Evolutionary conservation across 768 basidiomycete genomes (phyloP).

Genomic region (Hygrophorus pudorinus): DNA sequence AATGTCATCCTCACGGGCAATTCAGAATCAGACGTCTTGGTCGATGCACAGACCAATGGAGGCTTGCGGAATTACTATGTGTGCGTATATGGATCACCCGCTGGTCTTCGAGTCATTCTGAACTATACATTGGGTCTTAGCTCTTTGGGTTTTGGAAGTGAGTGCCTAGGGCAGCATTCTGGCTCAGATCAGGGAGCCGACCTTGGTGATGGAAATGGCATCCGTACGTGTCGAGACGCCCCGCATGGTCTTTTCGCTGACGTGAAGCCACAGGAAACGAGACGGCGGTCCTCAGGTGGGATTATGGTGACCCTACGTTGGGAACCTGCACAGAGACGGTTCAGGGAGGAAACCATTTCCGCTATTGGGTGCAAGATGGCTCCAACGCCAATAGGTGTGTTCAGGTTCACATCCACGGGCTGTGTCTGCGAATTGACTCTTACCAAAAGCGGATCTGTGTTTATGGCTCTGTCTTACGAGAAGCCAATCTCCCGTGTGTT

Average conservation of each 20-base stretch:
- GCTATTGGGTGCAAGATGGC: conserved; percentile 84
- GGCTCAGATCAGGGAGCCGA: conserved; percentile 62
- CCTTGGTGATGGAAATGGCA: conserved; percentile 77
- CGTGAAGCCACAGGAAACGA: conserved; percentile 51
- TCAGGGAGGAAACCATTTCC: conserved; percentile 78
- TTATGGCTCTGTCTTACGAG: conserved; percentile 71
- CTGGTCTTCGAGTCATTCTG: neutral
- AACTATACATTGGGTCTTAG: conserved; percentile 24
- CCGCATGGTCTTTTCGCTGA: neutral
- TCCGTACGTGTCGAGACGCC: conserved; percentile 31
- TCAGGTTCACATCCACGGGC: neutral
- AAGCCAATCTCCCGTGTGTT: conserved; percentile 44
- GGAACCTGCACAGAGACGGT: conserved; percentile 84
- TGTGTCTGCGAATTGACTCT: neutral
- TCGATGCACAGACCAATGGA: conserved; percentile 48
- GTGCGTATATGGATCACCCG: conserved; percentile 33
- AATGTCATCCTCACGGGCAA: conserved; percentile 73
- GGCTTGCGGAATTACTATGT: conserved; percentile 76
- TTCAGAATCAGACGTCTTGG: conserved; percentile 62
- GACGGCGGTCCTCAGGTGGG: conserved; percentile 74
- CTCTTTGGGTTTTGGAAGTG: conserved; percentile 60
- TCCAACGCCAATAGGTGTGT: conserved; percentile 44
- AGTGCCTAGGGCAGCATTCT: conserved; percentile 78
- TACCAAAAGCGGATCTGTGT: conserved; percentile 50
- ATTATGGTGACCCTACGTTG: conserved; percentile 72